Evolutionary conservation across 176 grass and related monocot genomes (phyloP).

Genomic region (Lolium rigidum): DNA sequence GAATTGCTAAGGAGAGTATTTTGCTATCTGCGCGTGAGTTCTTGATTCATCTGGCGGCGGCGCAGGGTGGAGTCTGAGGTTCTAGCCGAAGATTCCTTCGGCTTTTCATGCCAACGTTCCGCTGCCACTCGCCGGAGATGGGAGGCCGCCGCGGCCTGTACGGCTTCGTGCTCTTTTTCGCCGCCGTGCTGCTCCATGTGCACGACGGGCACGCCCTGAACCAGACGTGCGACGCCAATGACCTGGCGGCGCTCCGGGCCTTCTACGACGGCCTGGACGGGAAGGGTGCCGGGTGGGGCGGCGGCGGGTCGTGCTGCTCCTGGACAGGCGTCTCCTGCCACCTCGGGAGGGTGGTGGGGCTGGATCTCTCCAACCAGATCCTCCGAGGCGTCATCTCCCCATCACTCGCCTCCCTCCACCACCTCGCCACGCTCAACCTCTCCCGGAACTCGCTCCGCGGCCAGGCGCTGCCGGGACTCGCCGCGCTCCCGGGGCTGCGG

Average conservation of each 20-base stretch:
- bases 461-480: slow-evolving; percentile 40
- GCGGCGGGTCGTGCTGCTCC: slow-evolving; percentile 61
- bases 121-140: slow-evolving; percentile 58
- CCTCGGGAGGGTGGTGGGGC: slow-evolving; percentile 52
- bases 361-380: slow-evolving; percentile 72
- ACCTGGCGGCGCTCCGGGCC: slow-evolving; percentile 58
- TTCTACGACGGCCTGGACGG: slow-evolving; percentile 55
- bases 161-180: slow-evolving; percentile 18
- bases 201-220: slow-evolving; percentile 36
- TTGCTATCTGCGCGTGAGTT: slow-evolving; percentile 23
- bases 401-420: slow-evolving; percentile 55
- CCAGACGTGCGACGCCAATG: slow-evolving; percentile 54
- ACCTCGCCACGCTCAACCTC: slow-evolving; percentile 65
- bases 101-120: slow-evolving; percentile 34
- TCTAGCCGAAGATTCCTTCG: neutral
- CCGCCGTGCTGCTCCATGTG: slow-evolving; percentile 31
- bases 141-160: slow-evolving; percentile 42
- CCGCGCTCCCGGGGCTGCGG: slow-evolving; percentile 47
- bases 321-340: slow-evolving; percentile 76
- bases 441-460: slow-evolving; percentile 64
- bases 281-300: slow-evolving; percentile 59
- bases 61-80: slow-evolving; percentile 25
- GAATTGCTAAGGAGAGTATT: neutral
- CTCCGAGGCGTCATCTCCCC: slow-evolving; percentile 57
- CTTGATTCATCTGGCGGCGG: neutral